phyloP scores from a whole-genome alignment of 2,329 filamentous ascomycete species.

The Penicillium corylophilum region DNA sequence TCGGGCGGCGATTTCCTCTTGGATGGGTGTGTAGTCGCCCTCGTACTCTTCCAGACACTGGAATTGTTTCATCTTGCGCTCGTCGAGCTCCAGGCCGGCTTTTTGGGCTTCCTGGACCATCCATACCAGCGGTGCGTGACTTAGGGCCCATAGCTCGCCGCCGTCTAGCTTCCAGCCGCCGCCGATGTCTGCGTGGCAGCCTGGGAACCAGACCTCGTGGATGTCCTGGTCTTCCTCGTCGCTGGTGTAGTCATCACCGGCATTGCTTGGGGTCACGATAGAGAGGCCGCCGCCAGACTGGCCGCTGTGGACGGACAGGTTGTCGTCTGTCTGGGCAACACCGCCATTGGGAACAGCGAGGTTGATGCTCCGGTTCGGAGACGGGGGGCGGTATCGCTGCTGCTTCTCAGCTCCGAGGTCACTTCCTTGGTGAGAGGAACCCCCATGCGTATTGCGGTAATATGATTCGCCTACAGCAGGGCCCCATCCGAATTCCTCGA shows the following conservation, averaged over 20 bases:
- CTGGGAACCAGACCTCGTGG: conserved; percentile 72
- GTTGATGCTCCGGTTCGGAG: conserved; percentile 16
- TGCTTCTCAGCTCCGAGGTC: conserved; percentile 7
- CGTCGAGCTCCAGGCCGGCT: conserved; percentile 70
- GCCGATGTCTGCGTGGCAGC: conserved; percentile 75
- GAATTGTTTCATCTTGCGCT: conserved; percentile 65
- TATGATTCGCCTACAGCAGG: conserved; percentile 26
- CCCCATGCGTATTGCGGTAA: conserved; percentile 27
- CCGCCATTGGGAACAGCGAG: conserved; percentile 30
- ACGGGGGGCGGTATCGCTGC: conserved; percentile 31
- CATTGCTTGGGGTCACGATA: conserved; percentile 27
- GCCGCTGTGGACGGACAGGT: conserved; percentile 30
- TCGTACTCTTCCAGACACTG: conserved; percentile 57
- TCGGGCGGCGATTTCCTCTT: conserved; percentile 20
- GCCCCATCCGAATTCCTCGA: conserved; percentile 10
- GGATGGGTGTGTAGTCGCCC: conserved; percentile 37
- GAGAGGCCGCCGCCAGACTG: conserved; percentile 28
- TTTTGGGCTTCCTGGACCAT: conserved; percentile 65
- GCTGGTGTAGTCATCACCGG: conserved; percentile 21
- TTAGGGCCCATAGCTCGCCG: conserved; percentile 59
- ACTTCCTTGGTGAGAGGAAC: conserved; percentile 16
- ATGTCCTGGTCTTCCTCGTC: conserved; percentile 62
- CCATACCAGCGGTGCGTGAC: conserved; percentile 68
- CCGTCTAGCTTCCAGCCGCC: conserved; percentile 67
- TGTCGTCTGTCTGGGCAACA: conserved; percentile 30